Base-by-base conservation (phyloP, 768 basidiomycete genomes). In the Hypholoma sublateritium region DNA sequence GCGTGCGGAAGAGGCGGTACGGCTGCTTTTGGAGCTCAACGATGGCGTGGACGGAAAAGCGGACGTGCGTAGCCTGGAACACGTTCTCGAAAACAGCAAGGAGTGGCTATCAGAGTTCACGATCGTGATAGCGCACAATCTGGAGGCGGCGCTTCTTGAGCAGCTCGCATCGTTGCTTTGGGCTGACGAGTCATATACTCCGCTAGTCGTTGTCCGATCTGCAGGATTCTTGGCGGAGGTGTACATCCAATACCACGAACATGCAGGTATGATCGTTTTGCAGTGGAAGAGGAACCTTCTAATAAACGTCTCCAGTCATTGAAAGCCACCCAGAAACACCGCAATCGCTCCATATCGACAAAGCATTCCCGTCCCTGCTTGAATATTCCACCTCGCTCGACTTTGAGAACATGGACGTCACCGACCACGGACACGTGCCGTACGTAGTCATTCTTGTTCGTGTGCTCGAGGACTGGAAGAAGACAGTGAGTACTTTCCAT, bases 201-300 rank as follows among this genome's bases (percentile, higher is more conserved):
- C 91, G 3, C 80, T 98, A 48, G 82, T 97, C 13, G 79, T 87
- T 21, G 85, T 97, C 25, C 80, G 88, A 59, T 91, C 88, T 12
- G 88, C 91, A 16, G 97, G 97, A 1, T 98, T 98, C 71, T 75
- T 96, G 3, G 93, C 92, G 19, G 87, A 93, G 59, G 87, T 98
- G 57, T 87, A 85, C 59, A 85, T 94, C 47, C 97, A 98, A 68
- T 91, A 90, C 61, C 86, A 89, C 59, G 93, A 96, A 66, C 91
- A 96, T 67, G 81, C 86, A 58, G 81, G 92, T 95, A 62, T 67
- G 88, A 73, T 14, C 45, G 16, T 56, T 39, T 0, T 28, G 48
- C 50, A 43, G 48, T 45, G 46, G 13, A 24, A 13, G 56, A 13
- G 37, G 45, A n/a, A n/a, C n/a, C 43, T 32, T 6, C 22, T 24